Evolutionary conservation across 208 protist species (phyloP).

Genomic region (Phytomonas sp.): DNA sequence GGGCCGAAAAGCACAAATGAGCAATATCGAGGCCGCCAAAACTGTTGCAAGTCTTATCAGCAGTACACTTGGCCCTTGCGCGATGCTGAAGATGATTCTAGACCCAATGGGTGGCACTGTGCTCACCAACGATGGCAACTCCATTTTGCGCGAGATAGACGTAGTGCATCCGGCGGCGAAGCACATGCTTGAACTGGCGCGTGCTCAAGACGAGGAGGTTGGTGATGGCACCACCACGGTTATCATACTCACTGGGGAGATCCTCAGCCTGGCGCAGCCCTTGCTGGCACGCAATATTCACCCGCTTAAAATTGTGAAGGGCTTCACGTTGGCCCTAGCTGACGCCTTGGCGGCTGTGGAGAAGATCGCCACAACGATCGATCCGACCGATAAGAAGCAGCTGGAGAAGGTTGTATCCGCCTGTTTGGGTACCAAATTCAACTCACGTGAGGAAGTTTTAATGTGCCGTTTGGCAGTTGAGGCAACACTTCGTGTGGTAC

Average conservation of each 20-base stretch:
- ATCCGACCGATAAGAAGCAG: constrained; percentile 88
- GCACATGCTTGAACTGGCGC: constrained; percentile 98
- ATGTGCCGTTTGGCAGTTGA: constrained; percentile 98
- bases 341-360: constrained; percentile 94
- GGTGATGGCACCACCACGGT: constrained; percentile 99
- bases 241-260: constrained; percentile 98
- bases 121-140: constrained; percentile 99
- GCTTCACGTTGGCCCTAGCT: constrained; percentile 94
- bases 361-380: constrained; percentile 87
- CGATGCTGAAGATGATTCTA: constrained; percentile 99
- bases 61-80: constrained; percentile 98
- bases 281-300: constrained; percentile 98
- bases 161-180: constrained; percentile 99
- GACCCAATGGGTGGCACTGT: constrained; percentile 99
- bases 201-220: constrained; percentile 98
- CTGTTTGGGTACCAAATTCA: constrained; percentile 99
- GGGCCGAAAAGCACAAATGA: constrained; percentile 97
- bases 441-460: constrained; percentile 92
- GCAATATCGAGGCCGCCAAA: constrained; percentile 98
- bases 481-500: constrained; percentile 93
- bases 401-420: constrained; percentile 90
- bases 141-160: constrained; percentile 99
- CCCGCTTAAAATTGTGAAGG: constrained; percentile 97
- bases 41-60: constrained; percentile 98
- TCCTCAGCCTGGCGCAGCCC: constrained; percentile 95